These are phyloP conservation scores for Claviceps sp. DNA, from an alignment of 2,329 filamentous ascomycete genomes.

Conservation along the genomic window DNA sequence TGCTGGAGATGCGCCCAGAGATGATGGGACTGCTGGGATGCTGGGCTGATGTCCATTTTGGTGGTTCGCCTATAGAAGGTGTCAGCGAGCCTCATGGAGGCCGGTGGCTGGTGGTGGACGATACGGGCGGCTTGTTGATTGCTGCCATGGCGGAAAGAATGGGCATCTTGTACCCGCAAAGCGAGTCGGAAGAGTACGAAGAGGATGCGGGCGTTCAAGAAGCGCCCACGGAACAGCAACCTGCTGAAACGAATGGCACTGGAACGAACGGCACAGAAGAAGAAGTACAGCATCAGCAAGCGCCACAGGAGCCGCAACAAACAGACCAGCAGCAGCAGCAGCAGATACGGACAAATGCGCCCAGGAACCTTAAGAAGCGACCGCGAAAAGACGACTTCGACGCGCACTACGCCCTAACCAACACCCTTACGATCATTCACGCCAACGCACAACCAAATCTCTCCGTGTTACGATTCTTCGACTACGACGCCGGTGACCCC, in stretches of 20 bases:
- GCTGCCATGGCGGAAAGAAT: constrained; percentile 81
- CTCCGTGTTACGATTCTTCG: constrained; percentile 76
- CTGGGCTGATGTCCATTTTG: constrained; percentile 79
- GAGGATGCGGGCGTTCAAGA: not conserved
- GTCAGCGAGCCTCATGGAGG: constrained; percentile 20
- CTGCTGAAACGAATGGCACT: not conserved
- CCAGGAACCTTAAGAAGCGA: constrained; percentile 13
- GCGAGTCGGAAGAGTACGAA: constrained; percentile 14
- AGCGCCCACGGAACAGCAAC: not conserved
- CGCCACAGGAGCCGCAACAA: not conserved
- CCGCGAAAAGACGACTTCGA: constrained; percentile 36
- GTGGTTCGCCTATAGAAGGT: constrained; percentile 16
- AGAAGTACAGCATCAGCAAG: not conserved
- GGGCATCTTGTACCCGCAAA: constrained; percentile 54
- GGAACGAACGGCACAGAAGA: too few species aligned
- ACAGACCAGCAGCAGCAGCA: not conserved
- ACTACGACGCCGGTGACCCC: constrained; percentile 59
- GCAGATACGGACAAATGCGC: constrained; percentile 3
- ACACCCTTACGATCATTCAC: constrained; percentile 71
- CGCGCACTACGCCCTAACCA: constrained; percentile 53
- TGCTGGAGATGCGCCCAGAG: constrained; percentile 80
- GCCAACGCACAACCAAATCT: constrained; percentile 78
- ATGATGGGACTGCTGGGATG: constrained; percentile 67
- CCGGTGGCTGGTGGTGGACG: constrained; percentile 73
- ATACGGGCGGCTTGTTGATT: constrained; percentile 70